Evolutionary conservation across 2,329 filamentous ascomycete genomes (phyloP), one percentile per base, ranked within the genome.

Genomic region (Mycosphaerella sp.): DNA sequence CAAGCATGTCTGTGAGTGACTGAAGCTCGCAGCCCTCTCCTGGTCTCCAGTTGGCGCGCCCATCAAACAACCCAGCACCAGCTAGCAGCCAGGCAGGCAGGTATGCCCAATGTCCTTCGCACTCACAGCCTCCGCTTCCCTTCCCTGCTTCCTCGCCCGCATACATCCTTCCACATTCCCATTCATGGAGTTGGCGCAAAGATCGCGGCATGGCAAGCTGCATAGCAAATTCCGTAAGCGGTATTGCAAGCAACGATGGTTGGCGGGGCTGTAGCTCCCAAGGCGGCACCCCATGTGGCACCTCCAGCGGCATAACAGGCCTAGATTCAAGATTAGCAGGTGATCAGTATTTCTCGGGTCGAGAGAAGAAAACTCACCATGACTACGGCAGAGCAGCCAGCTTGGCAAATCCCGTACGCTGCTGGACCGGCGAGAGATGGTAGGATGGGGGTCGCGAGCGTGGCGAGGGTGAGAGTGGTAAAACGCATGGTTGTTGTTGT

Each of bases 221-320:
- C 72, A 55, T 74, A 70, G 50, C 76, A 80, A 0, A 60, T 66
- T 0, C 76, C 77, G 54, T 67, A 78, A 0, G 73, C 70, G 1
- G 62, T 1, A 55, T 79, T 78, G 55, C 77, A 80, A 0, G 63
- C 71, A 1, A 76, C 1, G 4, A 78, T 67, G 0, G 70, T 61
- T 0, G 74, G 67, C 0, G 76, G 73, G 3, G 76, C 74, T 1
- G 68, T 63, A 1, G 67, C 66, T 4, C 67, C 73, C 0, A 68
- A 6, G 0, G 69, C 74, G 0, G 71, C 71, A 1, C 74, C 74
- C 54, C 54, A 78, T 1, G 70, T 72, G 43, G 62, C 66, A 0
- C 76, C 75, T 2, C 70, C 75, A 9, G 72, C 76, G 1, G 63
- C 42, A 49, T 78, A 79, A 56, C 76, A 79, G 0, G 75, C 73